These are phyloP conservation scores for Septoria petroselini DNA, from an alignment of 2,329 filamentous ascomycete species.

Conservation along the genomic window DNA sequence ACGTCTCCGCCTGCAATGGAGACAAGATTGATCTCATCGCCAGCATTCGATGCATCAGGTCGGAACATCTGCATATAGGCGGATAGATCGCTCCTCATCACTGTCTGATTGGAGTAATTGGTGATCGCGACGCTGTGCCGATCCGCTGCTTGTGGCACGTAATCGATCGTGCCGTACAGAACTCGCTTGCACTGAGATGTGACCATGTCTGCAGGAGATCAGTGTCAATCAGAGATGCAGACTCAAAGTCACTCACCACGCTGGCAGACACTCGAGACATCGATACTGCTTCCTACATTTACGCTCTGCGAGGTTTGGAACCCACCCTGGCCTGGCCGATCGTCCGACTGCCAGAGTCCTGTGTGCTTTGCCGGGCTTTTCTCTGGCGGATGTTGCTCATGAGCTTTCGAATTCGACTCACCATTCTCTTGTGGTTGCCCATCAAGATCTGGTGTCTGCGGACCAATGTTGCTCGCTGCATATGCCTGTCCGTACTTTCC, in stretches of 20 bases:
- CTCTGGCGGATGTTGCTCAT: no score
- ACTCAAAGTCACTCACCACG: neutral
- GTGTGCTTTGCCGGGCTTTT: no score
- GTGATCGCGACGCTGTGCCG: conserved; percentile 48
- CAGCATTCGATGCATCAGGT: conserved; percentile 44
- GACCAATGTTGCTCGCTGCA: neutral
- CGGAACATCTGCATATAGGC: conserved; percentile 56
- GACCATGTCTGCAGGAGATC: conserved; percentile 52
- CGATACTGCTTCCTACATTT: neutral
- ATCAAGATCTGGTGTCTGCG: neutral
- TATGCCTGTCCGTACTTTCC: neutral
- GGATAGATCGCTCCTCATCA: conserved; percentile 55
- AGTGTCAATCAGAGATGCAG: conserved; percentile 35
- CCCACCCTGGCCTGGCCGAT: neutral
- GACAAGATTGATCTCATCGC: conserved; percentile 56
- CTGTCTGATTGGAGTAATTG: conserved; percentile 49
- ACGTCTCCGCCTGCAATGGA: conserved; percentile 56
- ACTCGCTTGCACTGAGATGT: conserved; percentile 55
- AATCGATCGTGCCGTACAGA: conserved; percentile 55
- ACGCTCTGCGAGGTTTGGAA: neutral
- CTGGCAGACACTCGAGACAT: conserved; percentile 6
- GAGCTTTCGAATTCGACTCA: neutral
- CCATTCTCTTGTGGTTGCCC: neutral
- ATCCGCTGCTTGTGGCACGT: conserved; percentile 45
- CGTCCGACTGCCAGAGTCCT: neutral